Base-by-base conservation (phyloP, 2,329 filamentous ascomycete species). In the Sordariomycetes sp. region DNA sequence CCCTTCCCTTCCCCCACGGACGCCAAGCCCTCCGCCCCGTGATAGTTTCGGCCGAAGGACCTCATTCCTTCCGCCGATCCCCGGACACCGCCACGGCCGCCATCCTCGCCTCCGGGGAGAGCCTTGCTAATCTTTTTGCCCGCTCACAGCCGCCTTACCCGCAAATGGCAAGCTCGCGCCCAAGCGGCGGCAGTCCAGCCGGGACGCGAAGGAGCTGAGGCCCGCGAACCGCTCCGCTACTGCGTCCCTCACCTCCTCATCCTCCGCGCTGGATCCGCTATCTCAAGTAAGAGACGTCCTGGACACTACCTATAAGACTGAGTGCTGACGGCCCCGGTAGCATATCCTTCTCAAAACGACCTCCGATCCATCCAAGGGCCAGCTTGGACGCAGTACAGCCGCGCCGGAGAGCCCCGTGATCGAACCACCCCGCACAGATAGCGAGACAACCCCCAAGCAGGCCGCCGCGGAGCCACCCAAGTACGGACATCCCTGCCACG, bases 281-380 rank as follows among this genome's bases (percentile, higher is more conserved):
- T 69, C 67, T 1, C 67, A 68, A 59, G 67, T 69, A 60, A 32
- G 62, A 18, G 32, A 12, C 18, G 20, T 43, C 53, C n/a, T 52
- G 46, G 32, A 52, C 43, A 12, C 24, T n/a, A 18, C 10, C 16
- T n/a, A 7, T 16, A 25, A 20, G 35, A 32, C 16, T 12, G 12
- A 16, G 20, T 50, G 22, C 24, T 34, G 34, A 37, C 12, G 28
- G 10, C 4, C 20, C 32, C 50, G 11, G 25, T 60, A 83, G 80
- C 81, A 85, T 65, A 86, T 86, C 53, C 74, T 88, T 57, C 79
- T 85, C 66, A 81, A 87, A 64, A 88, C 85, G 58, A 87, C 83
- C 65, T 86, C 85, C 50, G 78, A 82, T 58, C 77, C 76, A 57
- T 78, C 81, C 10, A 79, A 83, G 57, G 75, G 81, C 11, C 76